Base-by-base conservation (phyloP, 192 early-diverging fungal species). In the Chytriomyces sp. region DNA sequence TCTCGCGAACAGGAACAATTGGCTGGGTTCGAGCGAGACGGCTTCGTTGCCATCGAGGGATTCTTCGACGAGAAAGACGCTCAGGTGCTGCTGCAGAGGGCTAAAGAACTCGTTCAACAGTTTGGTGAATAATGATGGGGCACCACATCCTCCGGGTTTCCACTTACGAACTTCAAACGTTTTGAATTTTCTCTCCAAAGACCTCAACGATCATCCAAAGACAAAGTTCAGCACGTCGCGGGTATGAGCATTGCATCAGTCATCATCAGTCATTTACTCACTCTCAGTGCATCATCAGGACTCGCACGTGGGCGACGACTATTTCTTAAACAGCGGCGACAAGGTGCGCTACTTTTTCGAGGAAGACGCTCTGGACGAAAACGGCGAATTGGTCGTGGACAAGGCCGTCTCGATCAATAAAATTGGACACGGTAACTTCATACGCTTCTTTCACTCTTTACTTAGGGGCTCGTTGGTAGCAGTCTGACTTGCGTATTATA, bases 281-380 rank as follows among this genome's bases (percentile, higher is more conserved):
- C 75, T 62, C 13, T 43, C 26, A 46, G 6, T 9, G 26, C 43
- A 7, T 13, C 7, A 9, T 8, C 64, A 72, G 79, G 84, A 89
- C 13, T 86, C 86, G 35, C 92, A 95, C 80, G 89, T 92, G 46
- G 92, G 94, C 35, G 93, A 95, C 77, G 91, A 92, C 23, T 98
- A 98, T 81, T 98, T 97, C 86, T 85, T 98, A 20, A 83, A 82
- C 43, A 94, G 92, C 3, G 92, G 93, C 26, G 92, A 94, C 80
- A 93, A 94, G 71, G 80, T 94, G 69, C 86, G 93, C 18, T 96
- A 89, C 79, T 98, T 98, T 79, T 93, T 96, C 68, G 96, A 98
- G 79, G 89, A 93, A 49, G 92, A 85, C 50, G 95, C 96, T 0
- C 86, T 95, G 78, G 90, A 91, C 61, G 76, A 75, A 8, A 75